Percentiles rank a stretch among this genome's conserved stretches.
Conservation (phyloP, 1,139 yeast genomes). For the Torulaspora globosa region DNA sequence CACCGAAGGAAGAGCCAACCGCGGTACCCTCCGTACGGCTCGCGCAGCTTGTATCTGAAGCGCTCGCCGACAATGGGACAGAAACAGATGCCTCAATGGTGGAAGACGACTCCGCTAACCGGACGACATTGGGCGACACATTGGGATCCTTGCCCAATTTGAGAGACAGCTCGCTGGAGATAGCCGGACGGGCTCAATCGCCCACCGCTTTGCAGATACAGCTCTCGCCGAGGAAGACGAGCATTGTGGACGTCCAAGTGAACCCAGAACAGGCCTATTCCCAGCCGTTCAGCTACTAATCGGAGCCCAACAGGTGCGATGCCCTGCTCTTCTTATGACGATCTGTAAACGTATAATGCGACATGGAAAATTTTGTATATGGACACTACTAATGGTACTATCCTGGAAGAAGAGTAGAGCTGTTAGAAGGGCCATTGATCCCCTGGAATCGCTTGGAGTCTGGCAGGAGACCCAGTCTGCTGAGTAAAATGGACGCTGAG, state of each 20-base stretch:
- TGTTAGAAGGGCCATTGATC: neutral
- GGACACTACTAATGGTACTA: neutral
- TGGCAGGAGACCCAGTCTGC: neutral
- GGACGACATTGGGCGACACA: constrained; percentile 9
- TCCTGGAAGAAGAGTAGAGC: neutral
- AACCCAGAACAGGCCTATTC: constrained; percentile 33
- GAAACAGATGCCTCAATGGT: neutral
- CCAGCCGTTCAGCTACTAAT: constrained; percentile 27
- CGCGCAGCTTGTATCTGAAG: neutral
- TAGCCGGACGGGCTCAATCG: constrained; percentile 9
- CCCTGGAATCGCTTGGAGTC: neutral
- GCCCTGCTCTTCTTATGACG: constrained; percentile 5
- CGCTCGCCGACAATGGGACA: neutral
- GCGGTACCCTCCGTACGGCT: neutral
- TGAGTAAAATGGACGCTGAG: constrained; percentile 56
- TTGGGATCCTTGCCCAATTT: constrained; percentile 11
- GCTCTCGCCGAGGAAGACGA: constrained; percentile 26
- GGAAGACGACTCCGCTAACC: neutral
- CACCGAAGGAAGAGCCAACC: neutral
- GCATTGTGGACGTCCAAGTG: constrained; percentile 21
- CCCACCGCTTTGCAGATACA: constrained; percentile 19
- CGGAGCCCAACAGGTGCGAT: neutral
- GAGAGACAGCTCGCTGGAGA: constrained; percentile 9
- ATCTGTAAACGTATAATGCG: constrained; percentile 7
- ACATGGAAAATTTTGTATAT: constrained; percentile 8